These are phyloP conservation scores for Aspergillus japonicus DNA, from an alignment of 2,329 filamentous ascomycete species.

Conservation along the genomic window DNA sequence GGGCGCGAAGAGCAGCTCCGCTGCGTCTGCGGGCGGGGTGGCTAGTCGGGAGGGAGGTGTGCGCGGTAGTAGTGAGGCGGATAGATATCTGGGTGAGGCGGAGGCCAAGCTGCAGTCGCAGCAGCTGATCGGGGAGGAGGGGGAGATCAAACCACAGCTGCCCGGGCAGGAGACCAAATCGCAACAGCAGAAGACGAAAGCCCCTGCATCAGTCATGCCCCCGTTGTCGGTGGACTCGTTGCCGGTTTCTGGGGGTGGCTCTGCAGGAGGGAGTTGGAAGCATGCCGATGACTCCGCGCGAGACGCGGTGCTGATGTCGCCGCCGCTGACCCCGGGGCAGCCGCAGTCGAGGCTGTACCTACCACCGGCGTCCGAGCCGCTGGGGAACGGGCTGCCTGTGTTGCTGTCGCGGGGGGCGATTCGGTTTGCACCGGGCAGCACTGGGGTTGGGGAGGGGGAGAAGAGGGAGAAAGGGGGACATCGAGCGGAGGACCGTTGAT, in stretches of 20 bases:
- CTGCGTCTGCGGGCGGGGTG: slow-evolving; percentile 18
- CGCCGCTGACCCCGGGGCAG: slow-evolving; percentile 28
- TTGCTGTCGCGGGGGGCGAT: slow-evolving; percentile 49
- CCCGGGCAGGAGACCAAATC: too few species aligned
- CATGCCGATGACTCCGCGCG: background rate
- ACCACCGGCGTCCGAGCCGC: slow-evolving; percentile 29
- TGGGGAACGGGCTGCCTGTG: slow-evolving; percentile 48
- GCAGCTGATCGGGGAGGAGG: too few species aligned
- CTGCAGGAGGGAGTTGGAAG: slow-evolving; percentile 7
- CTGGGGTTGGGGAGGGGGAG: background rate
- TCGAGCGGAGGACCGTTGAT: background rate
- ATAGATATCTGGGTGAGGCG: too few species aligned
- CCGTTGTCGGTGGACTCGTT: slow-evolving; percentile 5
- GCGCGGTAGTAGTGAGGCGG: background rate
- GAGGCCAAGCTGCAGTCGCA: background rate
- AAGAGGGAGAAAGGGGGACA: background rate
- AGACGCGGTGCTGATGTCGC: slow-evolving; percentile 16
- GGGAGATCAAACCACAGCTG: too few species aligned
- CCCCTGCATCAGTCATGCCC: background rate
- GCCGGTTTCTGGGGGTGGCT: background rate
- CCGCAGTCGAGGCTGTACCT: slow-evolving; percentile 28
- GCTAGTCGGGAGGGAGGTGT: background rate
- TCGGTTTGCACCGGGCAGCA: slow-evolving; percentile 36
- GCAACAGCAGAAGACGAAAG: too few species aligned
- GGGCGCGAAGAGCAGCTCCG: background rate